Conservation (phyloP, 805 yeast species). For the Saccharomyces paradoxus region DNA sequence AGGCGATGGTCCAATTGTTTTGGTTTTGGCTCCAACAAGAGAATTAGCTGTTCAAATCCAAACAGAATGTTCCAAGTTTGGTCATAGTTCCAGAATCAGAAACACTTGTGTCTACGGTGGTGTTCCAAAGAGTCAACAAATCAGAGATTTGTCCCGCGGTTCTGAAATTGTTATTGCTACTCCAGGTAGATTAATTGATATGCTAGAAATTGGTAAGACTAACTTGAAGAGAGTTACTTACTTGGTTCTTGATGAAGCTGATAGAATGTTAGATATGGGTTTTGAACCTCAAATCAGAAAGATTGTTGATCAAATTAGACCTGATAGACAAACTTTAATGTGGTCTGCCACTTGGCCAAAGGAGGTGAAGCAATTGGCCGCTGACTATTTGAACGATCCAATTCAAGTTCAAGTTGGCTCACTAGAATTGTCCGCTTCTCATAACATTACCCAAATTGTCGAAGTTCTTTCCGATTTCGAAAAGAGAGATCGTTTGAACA, state of each 20-base stretch:
- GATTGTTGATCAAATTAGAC: conserved; percentile 95
- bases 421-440: conserved; percentile 90
- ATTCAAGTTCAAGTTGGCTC: conserved; percentile 97
- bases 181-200: conserved; percentile 97
- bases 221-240: conserved; percentile 94
- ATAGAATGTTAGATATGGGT: conserved; percentile 99
- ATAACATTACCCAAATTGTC: conserved; percentile 86
- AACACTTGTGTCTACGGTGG: conserved; percentile 98
- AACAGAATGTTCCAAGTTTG: conserved; percentile 91
- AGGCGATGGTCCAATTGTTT: conserved; percentile 96
- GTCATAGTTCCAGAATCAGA: conserved; percentile 84
- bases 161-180: conserved; percentile 95
- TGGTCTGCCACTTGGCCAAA: conserved; percentile 99
- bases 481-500: conserved; percentile 82
- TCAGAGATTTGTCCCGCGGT: conserved; percentile 92
- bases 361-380: conserved; percentile 88
- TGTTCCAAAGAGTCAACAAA: conserved; percentile 96
- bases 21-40: conserved; percentile 96
- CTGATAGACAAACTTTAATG: conserved; percentile 98
- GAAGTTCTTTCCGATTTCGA: conserved; percentile 89
- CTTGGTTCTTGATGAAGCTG: conserved; percentile 97
- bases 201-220: conserved; percentile 92
- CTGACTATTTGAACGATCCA: conserved; percentile 84
- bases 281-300: conserved; percentile 99
- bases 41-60: conserved; percentile 98